phyloP scores from a whole-genome alignment of 257 asterid genomes.

The Solanum megistacrolobum region DNA sequence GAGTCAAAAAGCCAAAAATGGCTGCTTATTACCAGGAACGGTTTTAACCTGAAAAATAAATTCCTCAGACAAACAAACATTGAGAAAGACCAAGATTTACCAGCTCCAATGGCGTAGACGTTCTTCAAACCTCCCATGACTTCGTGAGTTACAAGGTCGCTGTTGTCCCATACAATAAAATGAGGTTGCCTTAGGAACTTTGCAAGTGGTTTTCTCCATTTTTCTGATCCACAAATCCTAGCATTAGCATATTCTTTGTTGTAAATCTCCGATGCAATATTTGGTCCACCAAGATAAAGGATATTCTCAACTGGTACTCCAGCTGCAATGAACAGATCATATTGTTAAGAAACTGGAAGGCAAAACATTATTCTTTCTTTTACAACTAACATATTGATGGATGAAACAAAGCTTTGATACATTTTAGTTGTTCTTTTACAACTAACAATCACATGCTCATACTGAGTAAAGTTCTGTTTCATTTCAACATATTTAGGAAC shows the following conservation, averaged over 20 bases:
- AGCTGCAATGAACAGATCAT: slow-evolving; percentile 31
- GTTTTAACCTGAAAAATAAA: not conserved
- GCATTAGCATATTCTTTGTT: slow-evolving; percentile 88
- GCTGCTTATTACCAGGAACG: not conserved
- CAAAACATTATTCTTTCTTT: not conserved
- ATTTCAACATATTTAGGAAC: not conserved
- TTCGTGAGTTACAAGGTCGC: slow-evolving; percentile 85
- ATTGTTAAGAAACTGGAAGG: slow-evolving; percentile 3
- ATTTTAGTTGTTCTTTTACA: not conserved
- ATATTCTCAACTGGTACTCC: slow-evolving; percentile 67
- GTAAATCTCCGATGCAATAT: slow-evolving; percentile 87
- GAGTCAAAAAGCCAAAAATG: not conserved
- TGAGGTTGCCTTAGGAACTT: slow-evolving; percentile 77
- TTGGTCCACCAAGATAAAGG: slow-evolving; percentile 85
- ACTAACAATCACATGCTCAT: not conserved
- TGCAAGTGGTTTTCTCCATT: slow-evolving; percentile 72
- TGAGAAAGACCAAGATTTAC: slow-evolving; percentile 20
- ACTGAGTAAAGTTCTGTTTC: not conserved
- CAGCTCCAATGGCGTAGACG: slow-evolving; percentile 92
- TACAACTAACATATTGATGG: not conserved
- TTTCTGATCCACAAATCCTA: slow-evolving; percentile 76
- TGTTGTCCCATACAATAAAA: slow-evolving; percentile 83
- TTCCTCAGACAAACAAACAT: not conserved
- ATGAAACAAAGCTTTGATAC: not conserved
- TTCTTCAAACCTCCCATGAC: slow-evolving; percentile 94